Percentiles rank a stretch among this genome's conserved stretches.
These are phyloP conservation scores for Backusella sp. DNA, from an alignment of 192 early-diverging fungal species.

Conservation along the genomic window DNA sequence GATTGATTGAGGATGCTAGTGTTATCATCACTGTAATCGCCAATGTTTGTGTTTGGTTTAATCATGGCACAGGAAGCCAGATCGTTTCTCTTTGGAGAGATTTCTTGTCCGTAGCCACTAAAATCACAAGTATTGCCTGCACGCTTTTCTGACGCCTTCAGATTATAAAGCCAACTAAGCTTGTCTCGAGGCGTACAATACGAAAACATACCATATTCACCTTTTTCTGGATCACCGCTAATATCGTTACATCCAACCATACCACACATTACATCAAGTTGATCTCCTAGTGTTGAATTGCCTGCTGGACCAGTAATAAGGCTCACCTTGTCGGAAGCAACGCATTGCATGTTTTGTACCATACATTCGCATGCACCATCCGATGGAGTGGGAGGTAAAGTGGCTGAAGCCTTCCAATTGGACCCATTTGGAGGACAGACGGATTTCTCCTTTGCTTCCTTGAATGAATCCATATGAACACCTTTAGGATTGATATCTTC, in stretches of 20 bases:
- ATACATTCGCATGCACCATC: constrained; percentile 64
- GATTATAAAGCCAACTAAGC: constrained; percentile 47
- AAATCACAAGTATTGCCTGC: constrained; percentile 15
- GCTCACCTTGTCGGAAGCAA: constrained; percentile 35
- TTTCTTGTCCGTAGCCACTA: constrained; percentile 20
- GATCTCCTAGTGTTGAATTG: constrained; percentile 29
- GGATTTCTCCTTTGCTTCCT: constrained; percentile 36
- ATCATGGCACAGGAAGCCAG: constrained; percentile 12
- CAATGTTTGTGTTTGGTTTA: constrained; percentile 1
- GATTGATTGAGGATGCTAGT: not conserved
- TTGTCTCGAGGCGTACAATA: constrained; percentile 45
- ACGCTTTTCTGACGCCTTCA: constrained; percentile 20
- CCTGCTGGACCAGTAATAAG: constrained; percentile 22
- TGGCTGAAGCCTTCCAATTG: constrained; percentile 55
- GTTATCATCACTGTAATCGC: not conserved
- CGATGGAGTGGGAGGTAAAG: constrained; percentile 63
- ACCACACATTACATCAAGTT: constrained; percentile 46
- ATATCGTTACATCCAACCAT: constrained; percentile 47
- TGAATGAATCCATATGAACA: constrained; percentile 57
- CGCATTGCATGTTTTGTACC: constrained; percentile 55
- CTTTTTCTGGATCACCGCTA: constrained; percentile 39
- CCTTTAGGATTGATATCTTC: constrained; percentile 51
- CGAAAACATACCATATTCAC: constrained; percentile 47
- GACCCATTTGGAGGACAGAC: constrained; percentile 43
- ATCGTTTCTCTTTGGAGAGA: constrained; percentile 19